Evolutionary conservation across 495 filamentous ascomycete species (phyloP).

Genomic region (Aspergillus sparsus): DNA sequence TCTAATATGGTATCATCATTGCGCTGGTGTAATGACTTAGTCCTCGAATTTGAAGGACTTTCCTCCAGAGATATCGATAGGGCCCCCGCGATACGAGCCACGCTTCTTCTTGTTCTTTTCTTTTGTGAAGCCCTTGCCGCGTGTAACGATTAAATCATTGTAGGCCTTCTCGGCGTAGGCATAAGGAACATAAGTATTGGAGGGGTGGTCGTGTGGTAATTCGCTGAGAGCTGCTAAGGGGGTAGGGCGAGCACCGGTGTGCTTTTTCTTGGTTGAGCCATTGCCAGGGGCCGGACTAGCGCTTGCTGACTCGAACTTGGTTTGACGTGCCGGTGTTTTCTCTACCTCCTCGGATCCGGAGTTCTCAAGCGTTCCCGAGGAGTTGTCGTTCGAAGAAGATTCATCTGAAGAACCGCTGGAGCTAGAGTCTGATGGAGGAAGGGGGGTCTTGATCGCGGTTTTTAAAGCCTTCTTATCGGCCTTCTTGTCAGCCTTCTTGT

Average conservation of each 20-base stretch:
- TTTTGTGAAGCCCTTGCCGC: conserved; percentile 97
- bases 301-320: conserved; percentile 35
- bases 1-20: conserved; percentile 7
- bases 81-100: conserved; percentile 83
- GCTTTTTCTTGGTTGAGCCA: conserved; percentile 53
- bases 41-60: conserved; percentile 87
- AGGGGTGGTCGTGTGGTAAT: conserved; percentile 48
- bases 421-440: conserved; percentile 47
- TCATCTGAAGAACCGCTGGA: conserved; percentile 32
- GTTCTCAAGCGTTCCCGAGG: conserved; percentile 35
- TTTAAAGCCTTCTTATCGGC: conserved; percentile 43
- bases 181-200: conserved; percentile 76
- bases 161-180: conserved; percentile 88
- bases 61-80: conserved; percentile 68
- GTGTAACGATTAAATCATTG: conserved; percentile 83
- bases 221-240: conserved; percentile 50
- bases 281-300: conserved; percentile 49
- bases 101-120: conserved; percentile 97
- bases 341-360: conserved; percentile 35
- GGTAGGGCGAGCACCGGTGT: conserved; percentile 46
- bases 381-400: conserved; percentile 20
- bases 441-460: conserved; percentile 54
- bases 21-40: conserved; percentile 39
- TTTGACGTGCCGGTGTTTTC: conserved; percentile 33
- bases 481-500: conserved; percentile 36